phyloP scores from a whole-genome alignment of 495 filamentous ascomycete species.

The Hypomontagnella submonticulosa region DNA sequence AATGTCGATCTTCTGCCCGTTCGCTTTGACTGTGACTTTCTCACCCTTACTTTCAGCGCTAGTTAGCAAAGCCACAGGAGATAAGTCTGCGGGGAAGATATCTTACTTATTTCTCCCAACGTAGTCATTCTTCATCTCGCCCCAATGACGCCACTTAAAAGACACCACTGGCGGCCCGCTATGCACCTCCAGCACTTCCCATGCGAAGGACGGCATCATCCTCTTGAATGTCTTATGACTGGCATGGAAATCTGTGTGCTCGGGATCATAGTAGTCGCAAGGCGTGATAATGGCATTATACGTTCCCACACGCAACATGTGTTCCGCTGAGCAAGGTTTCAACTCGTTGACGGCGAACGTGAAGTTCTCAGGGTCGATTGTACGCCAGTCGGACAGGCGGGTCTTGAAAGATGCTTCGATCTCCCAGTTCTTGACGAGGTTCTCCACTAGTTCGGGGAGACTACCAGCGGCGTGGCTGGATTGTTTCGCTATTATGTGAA shows the following conservation, averaged over 20 bases:
- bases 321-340: slow-evolving; percentile 10
- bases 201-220: slow-evolving; percentile 8
- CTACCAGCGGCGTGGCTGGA: slow-evolving; percentile 7
- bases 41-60: background rate
- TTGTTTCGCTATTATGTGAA: slow-evolving; percentile 1
- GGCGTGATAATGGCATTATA: slow-evolving; percentile 11
- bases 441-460: slow-evolving; percentile 8
- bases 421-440: slow-evolving; percentile 14
- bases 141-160: slow-evolving; percentile 8
- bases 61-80: background rate
- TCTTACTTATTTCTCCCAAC: slow-evolving; percentile 1
- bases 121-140: slow-evolving; percentile 16
- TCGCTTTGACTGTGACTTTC: slow-evolving; percentile 6
- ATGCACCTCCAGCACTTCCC: slow-evolving; percentile 5
- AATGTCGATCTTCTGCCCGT: slow-evolving; percentile 6
- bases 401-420: slow-evolving; percentile 13
- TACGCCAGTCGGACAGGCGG: slow-evolving; percentile 7
- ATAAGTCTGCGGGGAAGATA: too few species aligned
- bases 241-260: background rate
- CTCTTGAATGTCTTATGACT: slow-evolving; percentile 14
- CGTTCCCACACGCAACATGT: slow-evolving; percentile 8
- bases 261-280: slow-evolving; percentile 9
- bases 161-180: slow-evolving; percentile 5
- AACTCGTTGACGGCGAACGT: slow-evolving; percentile 8
- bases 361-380: slow-evolving; percentile 9